These are phyloP conservation scores for Talaromyces thailandensis DNA, from an alignment of 495 filamentous ascomycete species.

Conservation along the genomic window DNA sequence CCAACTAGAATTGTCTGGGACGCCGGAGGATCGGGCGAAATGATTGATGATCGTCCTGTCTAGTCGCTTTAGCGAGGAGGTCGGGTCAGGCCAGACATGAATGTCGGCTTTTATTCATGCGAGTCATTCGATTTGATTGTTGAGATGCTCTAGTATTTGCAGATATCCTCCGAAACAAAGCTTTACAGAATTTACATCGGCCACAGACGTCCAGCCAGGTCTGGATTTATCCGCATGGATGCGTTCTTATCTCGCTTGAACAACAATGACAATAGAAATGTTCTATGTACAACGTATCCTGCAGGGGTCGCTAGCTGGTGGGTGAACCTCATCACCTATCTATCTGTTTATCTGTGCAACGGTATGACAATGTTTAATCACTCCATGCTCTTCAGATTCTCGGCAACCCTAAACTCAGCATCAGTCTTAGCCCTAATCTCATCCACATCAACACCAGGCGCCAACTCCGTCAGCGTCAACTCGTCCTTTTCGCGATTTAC, in stretches of 20 bases:
- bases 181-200: not conserved
- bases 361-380: slow-evolving; percentile 20
- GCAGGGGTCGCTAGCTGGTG: not conserved
- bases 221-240: not conserved
- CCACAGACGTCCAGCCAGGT: not conserved
- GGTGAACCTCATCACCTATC: not conserved
- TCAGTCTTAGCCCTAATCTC: slow-evolving; percentile 81
- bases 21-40: not conserved
- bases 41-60: not conserved
- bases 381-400: slow-evolving; percentile 67
- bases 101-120: not conserved
- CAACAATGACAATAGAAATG: not conserved
- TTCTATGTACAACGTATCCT: not conserved
- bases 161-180: not conserved
- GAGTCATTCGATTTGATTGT: not conserved
- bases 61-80: not conserved
- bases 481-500: slow-evolving; percentile 67
- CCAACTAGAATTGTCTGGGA: not conserved
- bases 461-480: slow-evolving; percentile 74
- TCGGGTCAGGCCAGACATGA: not conserved
- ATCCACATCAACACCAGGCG: slow-evolving; percentile 74
- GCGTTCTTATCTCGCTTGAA: not conserved
- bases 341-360: not conserved
- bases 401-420: slow-evolving; percentile 65
- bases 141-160: not conserved